Base-by-base conservation (phyloP, 352 stramenopile genomes). In the Phytophthora tentaculata region DNA sequence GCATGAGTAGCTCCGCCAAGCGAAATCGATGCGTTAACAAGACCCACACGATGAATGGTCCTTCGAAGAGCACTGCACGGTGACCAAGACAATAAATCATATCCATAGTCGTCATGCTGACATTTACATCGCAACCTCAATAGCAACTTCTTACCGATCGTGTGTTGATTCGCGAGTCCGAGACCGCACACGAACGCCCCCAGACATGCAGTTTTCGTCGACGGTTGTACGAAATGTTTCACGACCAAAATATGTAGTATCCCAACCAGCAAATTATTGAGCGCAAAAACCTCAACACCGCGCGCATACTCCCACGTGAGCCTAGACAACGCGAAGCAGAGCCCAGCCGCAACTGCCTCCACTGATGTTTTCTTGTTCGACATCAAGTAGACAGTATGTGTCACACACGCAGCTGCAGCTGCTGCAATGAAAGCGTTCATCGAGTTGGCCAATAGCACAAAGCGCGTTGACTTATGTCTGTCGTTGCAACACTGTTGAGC, bases 91-190 rank as follows among this genome's bases (percentile, higher is more conserved):
- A 43, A 49, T 3, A 44, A 41, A 47, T 28, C 17, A 45, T 32
- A 19, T 51, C 14, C n/a, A 48, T n/a, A n/a, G n/a, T n/a, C n/a
- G n/a, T n/a, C n/a, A n/a, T n/a, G n/a, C n/a, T n/a, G n/a, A n/a
- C n/a, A n/a, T n/a, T n/a, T n/a, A n/a, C n/a, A n/a, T n/a, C n/a
- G n/a, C n/a, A n/a, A n/a, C n/a, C n/a, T n/a, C 24, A 22, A 5
- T 23, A 8, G 13, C 12, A 52, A 10, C 14, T 39, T 29, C 44
- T 20, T 59, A 84, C 77, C 67, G 3, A 94, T 90, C 0, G 94
- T 98, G 67, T 98, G 96, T 74, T 99, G 96, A 70, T 98, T 98
- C 48, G 83, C 84, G 13, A 98, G 74, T 16, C 89, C 91, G 13
- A 98, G 73, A 17, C 96, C 96, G 56, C 80, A 96, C 3, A 98